Conservation (phyloP, 371 early-diverging fungal species). For the Actinomucor elegans region DNA sequence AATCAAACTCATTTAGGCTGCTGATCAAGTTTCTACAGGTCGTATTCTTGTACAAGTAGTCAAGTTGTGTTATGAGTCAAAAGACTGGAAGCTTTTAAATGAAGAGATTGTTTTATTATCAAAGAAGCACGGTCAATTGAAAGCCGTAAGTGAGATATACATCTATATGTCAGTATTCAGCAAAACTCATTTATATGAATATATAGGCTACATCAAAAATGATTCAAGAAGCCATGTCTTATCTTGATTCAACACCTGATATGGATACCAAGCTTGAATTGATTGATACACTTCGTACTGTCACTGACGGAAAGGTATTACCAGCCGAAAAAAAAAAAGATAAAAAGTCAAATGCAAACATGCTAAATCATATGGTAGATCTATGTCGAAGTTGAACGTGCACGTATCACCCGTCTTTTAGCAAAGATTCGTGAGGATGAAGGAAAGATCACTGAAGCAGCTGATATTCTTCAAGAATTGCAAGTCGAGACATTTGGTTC, state of each 20-base stretch:
- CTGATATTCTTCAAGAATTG: constrained; percentile 93
- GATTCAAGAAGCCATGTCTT: constrained; percentile 93
- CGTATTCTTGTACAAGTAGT: constrained; percentile 83
- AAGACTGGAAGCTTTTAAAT: constrained; percentile 87
- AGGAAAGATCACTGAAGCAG: constrained; percentile 88
- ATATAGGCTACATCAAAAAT: constrained; percentile 90
- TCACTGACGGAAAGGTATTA: constrained; percentile 95
- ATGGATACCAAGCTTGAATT: constrained; percentile 84
- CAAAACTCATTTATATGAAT: too few species aligned
- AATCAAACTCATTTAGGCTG: constrained; percentile 56
- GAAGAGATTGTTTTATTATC: constrained; percentile 88
- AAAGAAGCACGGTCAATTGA: constrained; percentile 95
- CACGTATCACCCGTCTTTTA: constrained; percentile 88
- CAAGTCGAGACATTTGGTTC: constrained; percentile 99
- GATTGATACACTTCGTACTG: constrained; percentile 91
- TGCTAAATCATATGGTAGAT: constrained; percentile 57
- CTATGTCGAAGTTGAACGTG: constrained; percentile 97
- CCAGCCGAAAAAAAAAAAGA: neutral
- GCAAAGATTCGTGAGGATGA: constrained; percentile 89
- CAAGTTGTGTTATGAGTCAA: constrained; percentile 68
- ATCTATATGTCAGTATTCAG: too few species aligned
- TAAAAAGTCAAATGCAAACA: neutral
- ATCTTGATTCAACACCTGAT: constrained; percentile 81
- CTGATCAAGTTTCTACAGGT: constrained; percentile 85
- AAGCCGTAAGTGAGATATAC: constrained; percentile 66